These are phyloP conservation scores for Discostella stelligeroides DNA, from an alignment of 108 stramenopile genomes.

Conservation along the genomic window DNA sequence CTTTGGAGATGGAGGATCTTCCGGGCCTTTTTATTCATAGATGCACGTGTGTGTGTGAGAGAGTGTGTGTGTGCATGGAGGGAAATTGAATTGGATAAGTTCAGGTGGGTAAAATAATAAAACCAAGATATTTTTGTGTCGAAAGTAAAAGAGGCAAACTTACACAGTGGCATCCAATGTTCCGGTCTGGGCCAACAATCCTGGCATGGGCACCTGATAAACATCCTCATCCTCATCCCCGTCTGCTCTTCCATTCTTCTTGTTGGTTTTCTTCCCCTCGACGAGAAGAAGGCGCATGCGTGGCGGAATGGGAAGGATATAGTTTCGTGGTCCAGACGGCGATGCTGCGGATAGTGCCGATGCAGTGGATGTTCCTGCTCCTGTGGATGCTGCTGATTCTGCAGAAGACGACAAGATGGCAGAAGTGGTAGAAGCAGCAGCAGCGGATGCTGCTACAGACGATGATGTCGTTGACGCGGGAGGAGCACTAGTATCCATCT, in stretches of 20 bases:
- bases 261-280: constrained; percentile 9
- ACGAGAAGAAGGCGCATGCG: neutral
- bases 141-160: too few relatives aligned
- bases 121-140: too few relatives aligned
- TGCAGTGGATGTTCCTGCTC: constrained; percentile 2
- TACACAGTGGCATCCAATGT: constrained; percentile 72
- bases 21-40: constrained; percentile 17
- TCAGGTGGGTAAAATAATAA: too few relatives aligned
- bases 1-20: constrained; percentile 31
- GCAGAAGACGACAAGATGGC: too few relatives aligned
- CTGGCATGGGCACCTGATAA: constrained; percentile 12
- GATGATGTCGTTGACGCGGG: constrained; percentile 4
- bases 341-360: too few relatives aligned
- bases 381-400: constrained; percentile 2
- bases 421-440: too few relatives aligned
- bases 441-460: neutral
- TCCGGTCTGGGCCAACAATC: constrained; percentile 81
- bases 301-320: constrained; percentile 39
- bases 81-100: too few relatives aligned
- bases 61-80: too few relatives aligned
- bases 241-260: constrained; percentile 18
- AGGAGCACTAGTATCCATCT: constrained; percentile 42
- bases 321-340: constrained; percentile 32
- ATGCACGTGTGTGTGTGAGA: too few relatives aligned
- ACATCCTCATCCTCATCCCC: constrained; percentile 3